These are phyloP conservation scores for Fusarium decemcellulare DNA, from an alignment of 2,329 filamentous ascomycete genomes.

Conservation along the genomic window DNA sequence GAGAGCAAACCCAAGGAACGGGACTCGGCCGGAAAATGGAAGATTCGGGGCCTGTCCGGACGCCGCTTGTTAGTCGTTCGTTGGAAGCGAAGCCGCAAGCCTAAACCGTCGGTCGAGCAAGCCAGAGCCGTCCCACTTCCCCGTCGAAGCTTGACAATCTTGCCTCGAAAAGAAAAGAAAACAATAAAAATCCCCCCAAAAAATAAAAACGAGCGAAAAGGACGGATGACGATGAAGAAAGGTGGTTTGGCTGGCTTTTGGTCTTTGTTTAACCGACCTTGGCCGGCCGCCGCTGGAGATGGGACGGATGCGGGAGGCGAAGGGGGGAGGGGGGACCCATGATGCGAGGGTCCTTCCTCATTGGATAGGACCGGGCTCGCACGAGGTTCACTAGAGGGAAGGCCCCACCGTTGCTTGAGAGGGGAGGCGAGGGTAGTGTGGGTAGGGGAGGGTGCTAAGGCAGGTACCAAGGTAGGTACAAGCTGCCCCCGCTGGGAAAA, in stretches of 20 bases:
- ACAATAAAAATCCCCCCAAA: neutral
- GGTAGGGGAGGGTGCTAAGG: slow-evolving; percentile 38
- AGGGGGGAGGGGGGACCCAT: slow-evolving; percentile 30
- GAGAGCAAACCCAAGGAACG: slow-evolving; percentile 34
- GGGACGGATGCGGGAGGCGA: slow-evolving; percentile 46
- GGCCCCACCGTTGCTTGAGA: slow-evolving; percentile 32
- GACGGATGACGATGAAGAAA: slow-evolving; percentile 31
- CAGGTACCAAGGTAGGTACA: slow-evolving; percentile 40
- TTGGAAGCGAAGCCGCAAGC: too few relatives aligned
- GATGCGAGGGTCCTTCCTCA: slow-evolving; percentile 29
- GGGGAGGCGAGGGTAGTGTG: slow-evolving; percentile 26
- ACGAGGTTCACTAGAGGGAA: slow-evolving; percentile 39
- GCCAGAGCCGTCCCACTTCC: slow-evolving; percentile 10
- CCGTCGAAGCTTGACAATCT: slow-evolving; percentile 10
- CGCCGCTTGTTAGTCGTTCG: slow-evolving; percentile 5
- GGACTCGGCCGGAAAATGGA: slow-evolving; percentile 42
- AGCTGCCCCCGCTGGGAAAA: slow-evolving; percentile 26
- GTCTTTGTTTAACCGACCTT: slow-evolving; percentile 42
- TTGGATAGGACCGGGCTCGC: slow-evolving; percentile 42
- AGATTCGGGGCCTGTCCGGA: slow-evolving; percentile 35
- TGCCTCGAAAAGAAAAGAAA: slow-evolving; percentile 8
- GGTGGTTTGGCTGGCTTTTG: slow-evolving; percentile 30
- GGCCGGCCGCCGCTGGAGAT: slow-evolving; percentile 39
- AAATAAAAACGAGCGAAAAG: slow-evolving; percentile 23
- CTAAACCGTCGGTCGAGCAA: neutral